phyloP scores from a whole-genome alignment of 1,284 basidiomycete species.

The Thelephora terrestris region DNA sequence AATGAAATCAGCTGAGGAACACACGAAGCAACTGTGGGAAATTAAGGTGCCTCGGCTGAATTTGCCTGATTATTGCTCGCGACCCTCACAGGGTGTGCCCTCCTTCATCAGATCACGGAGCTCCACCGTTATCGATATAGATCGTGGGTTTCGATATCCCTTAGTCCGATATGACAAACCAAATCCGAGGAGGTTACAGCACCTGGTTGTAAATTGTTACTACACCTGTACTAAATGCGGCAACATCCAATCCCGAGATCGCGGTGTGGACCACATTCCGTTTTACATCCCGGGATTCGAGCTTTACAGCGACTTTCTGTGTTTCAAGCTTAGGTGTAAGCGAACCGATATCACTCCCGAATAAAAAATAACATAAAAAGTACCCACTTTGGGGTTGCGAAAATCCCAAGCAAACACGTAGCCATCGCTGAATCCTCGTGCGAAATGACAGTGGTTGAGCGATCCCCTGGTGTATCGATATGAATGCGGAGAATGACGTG shows the following conservation, averaged over 20 bases:
- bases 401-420: constrained; percentile 39
- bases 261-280: constrained; percentile 31
- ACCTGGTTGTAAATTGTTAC: constrained; percentile 28
- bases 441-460: constrained; percentile 29
- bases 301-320: constrained; percentile 26
- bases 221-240: constrained; percentile 29
- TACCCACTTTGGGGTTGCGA: constrained; percentile 33
- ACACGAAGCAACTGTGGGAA: too few relatives aligned
- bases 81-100: too few relatives aligned
- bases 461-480: constrained; percentile 19
- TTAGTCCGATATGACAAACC: too few relatives aligned
- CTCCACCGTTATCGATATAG: too few relatives aligned
- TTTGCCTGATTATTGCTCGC: too few relatives aligned
- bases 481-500: constrained; percentile 4
- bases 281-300: constrained; percentile 22
- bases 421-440: constrained; percentile 35
- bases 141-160: too few relatives aligned
- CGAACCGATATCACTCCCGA: not conserved
- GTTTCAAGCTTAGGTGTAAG: constrained; percentile 9
- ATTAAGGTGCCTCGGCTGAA: too few relatives aligned
- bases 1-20: too few relatives aligned
- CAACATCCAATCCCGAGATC: constrained; percentile 28
- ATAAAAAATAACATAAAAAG: constrained; percentile 2
- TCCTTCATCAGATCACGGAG: too few relatives aligned
- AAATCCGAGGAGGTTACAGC: not conserved